Evolutionary conservation across 192 early-diverging fungal genomes (phyloP), one percentile per base, ranked within the genome.

Genomic region (Entomortierella chlamydospora): DNA sequence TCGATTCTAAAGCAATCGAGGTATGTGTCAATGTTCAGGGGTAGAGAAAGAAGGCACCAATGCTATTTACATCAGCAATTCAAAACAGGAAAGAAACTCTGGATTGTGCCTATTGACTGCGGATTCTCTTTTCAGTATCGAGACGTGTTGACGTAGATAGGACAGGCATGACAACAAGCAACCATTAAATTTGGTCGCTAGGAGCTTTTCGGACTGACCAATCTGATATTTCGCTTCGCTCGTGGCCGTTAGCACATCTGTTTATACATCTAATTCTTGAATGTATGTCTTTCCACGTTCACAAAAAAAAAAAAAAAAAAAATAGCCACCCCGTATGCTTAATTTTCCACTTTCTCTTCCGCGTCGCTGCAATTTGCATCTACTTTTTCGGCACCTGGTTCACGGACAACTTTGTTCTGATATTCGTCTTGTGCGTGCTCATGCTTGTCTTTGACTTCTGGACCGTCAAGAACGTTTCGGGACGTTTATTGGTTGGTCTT

Each of bases 401-500:
- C 68, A 93, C 92, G 13, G 81, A 87, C 72, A 94, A 90, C 83
- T 97, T 96, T 83, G 90, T 97, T 26, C 82, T 98, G 25, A 87
- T 93, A 6, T 98, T 99, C 82, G 94, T 99, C 17, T 70, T 98
- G 37, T 94, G 93, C 52, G 92, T 97, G 17, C 86, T 99, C 39
- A 86, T 95, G 29, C 90, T 99, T 34, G 90, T 95, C 7, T 97
- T 98, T 83, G 97, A 99, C 63, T 99, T 99, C 79, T 99, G 97
- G 97, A 98, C 95, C 0, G 96, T 98, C 20, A 99, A 99, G 82
- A 99, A 99, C 77, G 93, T 99, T 23, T 93, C 96, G 25, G 98
- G 98, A 0, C 90, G 98, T 55, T 84, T 98, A 43, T 87, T 99
- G 51, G 98, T 99, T 17, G 98, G 98, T 23, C 83, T 99, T 61